Percentiles rank a stretch among this genome's conserved stretches.
These are phyloP conservation scores for Apodospora peruviana DNA, from an alignment of 495 filamentous ascomycete species.

Conservation along the genomic window DNA sequence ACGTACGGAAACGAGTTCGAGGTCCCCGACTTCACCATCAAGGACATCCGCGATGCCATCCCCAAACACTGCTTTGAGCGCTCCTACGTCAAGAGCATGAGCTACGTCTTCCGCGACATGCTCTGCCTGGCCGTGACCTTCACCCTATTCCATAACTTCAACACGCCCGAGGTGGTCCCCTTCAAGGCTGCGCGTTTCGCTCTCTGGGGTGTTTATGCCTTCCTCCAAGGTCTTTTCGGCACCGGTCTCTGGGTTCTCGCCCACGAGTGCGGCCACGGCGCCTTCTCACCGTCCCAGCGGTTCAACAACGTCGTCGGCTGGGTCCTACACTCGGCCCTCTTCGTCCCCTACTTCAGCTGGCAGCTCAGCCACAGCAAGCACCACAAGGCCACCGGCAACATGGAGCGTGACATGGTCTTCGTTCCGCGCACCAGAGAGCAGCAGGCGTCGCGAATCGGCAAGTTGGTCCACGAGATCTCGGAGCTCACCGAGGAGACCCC, in stretches of 20 bases:
- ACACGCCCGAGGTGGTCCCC: conserved; percentile 54
- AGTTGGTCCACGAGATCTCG: conserved; percentile 66
- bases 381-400: conserved; percentile 92
- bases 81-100: conserved; percentile 54
- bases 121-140: conserved; percentile 57
- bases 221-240: conserved; percentile 70
- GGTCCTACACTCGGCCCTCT: conserved; percentile 72
- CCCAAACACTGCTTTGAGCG: conserved; percentile 77
- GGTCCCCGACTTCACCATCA: conserved; percentile 71
- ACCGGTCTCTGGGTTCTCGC: conserved; percentile 82
- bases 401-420: conserved; percentile 98
- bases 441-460: conserved; percentile 65
- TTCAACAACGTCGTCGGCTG: conserved; percentile 85
- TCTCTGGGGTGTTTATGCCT: conserved; percentile 65
- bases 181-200: conserved; percentile 48
- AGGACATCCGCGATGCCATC: conserved; percentile 76
- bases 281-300: conserved; percentile 73
- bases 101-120: conserved; percentile 68
- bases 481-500: conserved; percentile 95
- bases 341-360: conserved; percentile 91
- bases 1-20: conserved; percentile 71
- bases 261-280: conserved; percentile 84
- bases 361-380: conserved; percentile 91
- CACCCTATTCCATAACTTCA: conserved; percentile 60
- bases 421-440: conserved; percentile 77